Conservation (phyloP, 192 early-diverging fungal species). For the Entomortierella beljakovae region DNA sequence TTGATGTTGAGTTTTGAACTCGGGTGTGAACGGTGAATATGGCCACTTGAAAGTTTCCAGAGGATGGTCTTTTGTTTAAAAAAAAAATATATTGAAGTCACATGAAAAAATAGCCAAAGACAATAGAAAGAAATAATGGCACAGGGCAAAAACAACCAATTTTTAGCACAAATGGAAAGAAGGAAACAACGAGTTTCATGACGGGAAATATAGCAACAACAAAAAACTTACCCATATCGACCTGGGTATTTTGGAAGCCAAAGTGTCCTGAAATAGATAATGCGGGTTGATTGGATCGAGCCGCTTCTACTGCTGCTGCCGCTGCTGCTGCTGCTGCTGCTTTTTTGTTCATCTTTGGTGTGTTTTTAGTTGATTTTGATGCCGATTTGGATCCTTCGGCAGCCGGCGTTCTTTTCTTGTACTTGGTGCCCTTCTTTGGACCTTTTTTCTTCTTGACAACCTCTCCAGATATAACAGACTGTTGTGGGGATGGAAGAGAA, state of each 20-base stretch:
- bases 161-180: background rate
- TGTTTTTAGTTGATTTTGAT: conserved; percentile 14
- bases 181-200: background rate
- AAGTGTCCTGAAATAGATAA: background rate
- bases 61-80: conserved; percentile 20
- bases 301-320: background rate
- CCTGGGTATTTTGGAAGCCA: conserved; percentile 17
- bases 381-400: conserved; percentile 10
- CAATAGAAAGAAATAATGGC: background rate
- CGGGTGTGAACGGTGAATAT: conserved; percentile 45
- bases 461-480: conserved; percentile 4
- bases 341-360: conserved; percentile 29
- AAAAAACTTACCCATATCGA: conserved; percentile 27
- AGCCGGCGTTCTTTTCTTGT: conserved; percentile 21
- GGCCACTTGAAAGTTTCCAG: conserved; percentile 50
- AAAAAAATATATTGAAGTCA: background rate
- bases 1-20: conserved; percentile 33
- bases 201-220: background rate
- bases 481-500: background rate
- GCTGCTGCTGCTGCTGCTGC: conserved; percentile 16
- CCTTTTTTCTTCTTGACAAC: conserved; percentile 44
- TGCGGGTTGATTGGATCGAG: background rate
- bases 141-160: background rate
- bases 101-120: background rate
- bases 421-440: conserved; percentile 36